Evolutionary conservation across 352 stramenopile genomes (phyloP).

Genomic region (Elongisporangium undulatum): DNA sequence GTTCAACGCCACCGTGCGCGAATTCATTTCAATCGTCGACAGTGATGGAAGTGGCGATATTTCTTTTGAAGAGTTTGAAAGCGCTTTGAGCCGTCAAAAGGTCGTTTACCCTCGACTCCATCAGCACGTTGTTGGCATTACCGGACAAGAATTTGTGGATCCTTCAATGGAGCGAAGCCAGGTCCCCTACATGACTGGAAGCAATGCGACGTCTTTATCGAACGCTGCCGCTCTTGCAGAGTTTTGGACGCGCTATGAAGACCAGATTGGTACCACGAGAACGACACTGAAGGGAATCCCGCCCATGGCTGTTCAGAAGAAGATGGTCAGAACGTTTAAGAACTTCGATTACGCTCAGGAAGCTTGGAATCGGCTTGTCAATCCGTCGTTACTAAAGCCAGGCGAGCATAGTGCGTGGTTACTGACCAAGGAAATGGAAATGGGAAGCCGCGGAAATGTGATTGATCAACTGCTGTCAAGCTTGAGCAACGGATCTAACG

Average conservation of each 20-base stretch:
- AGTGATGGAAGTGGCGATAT: constrained; percentile 78
- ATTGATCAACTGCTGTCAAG: constrained; percentile 77
- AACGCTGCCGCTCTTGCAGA: constrained; percentile 51
- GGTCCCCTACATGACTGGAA: constrained; percentile 55
- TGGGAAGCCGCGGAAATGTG: constrained; percentile 64
- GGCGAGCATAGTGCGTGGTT: constrained; percentile 68
- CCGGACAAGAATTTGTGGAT: constrained; percentile 74
- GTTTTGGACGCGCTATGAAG: constrained; percentile 75
- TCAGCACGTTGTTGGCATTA: constrained; percentile 54
- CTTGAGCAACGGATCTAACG: constrained; percentile 37
- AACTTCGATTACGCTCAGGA: constrained; percentile 88
- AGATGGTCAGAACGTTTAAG: constrained; percentile 83
- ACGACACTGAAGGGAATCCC: constrained; percentile 57
- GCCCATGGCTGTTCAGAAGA: constrained; percentile 68
- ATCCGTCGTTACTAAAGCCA: constrained; percentile 64
- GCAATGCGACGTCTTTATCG: constrained; percentile 28
- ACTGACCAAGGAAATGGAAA: constrained; percentile 76
- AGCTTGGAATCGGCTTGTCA: constrained; percentile 78
- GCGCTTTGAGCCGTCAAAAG: constrained; percentile 59
- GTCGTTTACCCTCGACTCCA: constrained; percentile 68
- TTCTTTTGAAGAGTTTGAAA: constrained; percentile 82
- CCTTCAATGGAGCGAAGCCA: constrained; percentile 53
- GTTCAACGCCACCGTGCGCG: constrained; percentile 66
- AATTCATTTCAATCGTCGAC: constrained; percentile 80
- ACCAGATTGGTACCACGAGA: constrained; percentile 53